A percentile compares a stretch with the other conserved stretches of the same genome.
These are phyloP conservation scores for Zymoseptoria brevis DNA, from an alignment of 2,329 filamentous ascomycete species.

Conservation along the genomic window DNA sequence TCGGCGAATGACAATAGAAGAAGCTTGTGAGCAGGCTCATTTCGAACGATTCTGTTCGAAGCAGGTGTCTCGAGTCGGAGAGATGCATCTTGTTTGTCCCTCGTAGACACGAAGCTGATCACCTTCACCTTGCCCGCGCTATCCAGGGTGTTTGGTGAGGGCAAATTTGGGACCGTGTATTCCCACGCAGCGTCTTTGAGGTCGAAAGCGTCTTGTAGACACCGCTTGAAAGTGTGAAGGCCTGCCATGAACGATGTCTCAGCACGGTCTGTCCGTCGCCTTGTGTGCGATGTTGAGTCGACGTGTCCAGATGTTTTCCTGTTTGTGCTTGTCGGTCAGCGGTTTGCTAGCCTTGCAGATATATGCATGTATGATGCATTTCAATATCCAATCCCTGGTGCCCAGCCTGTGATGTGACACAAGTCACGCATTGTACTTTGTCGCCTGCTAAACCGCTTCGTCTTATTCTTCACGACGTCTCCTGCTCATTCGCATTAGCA, in stretches of 20 bases:
- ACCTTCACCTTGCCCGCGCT: not conserved
- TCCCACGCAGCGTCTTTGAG: not conserved
- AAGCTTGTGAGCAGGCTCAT: not conserved
- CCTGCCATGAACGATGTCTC: not conserved
- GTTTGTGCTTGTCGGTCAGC: not conserved
- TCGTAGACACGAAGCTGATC: not conserved
- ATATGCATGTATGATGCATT: not conserved
- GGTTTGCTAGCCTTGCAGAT: not conserved
- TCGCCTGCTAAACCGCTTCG: not conserved
- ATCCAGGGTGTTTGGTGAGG: not conserved
- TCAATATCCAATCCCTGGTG: not conserved
- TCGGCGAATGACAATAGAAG: not conserved
- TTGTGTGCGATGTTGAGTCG: not conserved
- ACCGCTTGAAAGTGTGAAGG: not conserved
- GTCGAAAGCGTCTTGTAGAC: not conserved
- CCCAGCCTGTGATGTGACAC: not conserved
- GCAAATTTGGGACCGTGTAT: slow-evolving; percentile 1
- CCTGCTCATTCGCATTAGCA: not conserved
- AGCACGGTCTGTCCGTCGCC: not conserved
- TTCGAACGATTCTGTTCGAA: not conserved
- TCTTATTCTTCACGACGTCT: not conserved
- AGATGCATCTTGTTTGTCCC: not conserved
- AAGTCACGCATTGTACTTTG: not conserved
- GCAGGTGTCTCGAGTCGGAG: not conserved
- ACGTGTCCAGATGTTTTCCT: not conserved